Evolutionary conservation across 2,329 filamentous ascomycete species (phyloP), one percentile per base, ranked within the genome.

Genomic region (Colletotrichum neosansevieriae): DNA sequence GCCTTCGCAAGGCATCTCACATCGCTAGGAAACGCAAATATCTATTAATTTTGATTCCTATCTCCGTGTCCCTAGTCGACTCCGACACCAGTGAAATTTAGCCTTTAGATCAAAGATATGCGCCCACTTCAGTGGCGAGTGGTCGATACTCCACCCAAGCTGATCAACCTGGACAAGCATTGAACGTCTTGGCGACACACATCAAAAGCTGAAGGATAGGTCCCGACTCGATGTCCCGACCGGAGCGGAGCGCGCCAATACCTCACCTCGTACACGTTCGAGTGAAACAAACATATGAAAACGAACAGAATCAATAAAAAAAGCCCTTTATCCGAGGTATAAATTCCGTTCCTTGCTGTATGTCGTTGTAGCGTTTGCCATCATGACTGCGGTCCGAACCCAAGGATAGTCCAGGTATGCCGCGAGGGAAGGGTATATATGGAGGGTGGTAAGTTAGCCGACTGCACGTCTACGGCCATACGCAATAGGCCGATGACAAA

Each of bases 311-410:
- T 49, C 44, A 15, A 32, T 34, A 44, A 34, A 53, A 47, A 45
- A 61, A 36, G 40, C 49, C 42, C 62, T 69, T 44, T 60, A 62
- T 67, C 62, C 50, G 50, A 69, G 67, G 67, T 69, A 69, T 69
- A 38, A 53, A 44, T 66, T 65, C 62, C 56, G 51, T 60, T 69
- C 56, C 67, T 67, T 69, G 63, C 36, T 67, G 56, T 67, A 69
- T 69, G 51, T 69, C 67, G 67, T 57, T 57, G 67, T 61, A 57
- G 62, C 67, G 42, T 69, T 19, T 56, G 56, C 65, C 47, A 54
- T 66, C 60, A 53, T 69, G 66, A 57, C 42, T 69, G 34, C 56
- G 56, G 36, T 24, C 42, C 47, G 21, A 56, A 60, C 53, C 62
- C 45, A 34, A 49, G 29, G 19, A 45, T 44, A 42, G 45, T 68